Conservation (phyloP, 2,329 filamentous ascomycete genomes). For the Beauveria medogensis region DNA sequence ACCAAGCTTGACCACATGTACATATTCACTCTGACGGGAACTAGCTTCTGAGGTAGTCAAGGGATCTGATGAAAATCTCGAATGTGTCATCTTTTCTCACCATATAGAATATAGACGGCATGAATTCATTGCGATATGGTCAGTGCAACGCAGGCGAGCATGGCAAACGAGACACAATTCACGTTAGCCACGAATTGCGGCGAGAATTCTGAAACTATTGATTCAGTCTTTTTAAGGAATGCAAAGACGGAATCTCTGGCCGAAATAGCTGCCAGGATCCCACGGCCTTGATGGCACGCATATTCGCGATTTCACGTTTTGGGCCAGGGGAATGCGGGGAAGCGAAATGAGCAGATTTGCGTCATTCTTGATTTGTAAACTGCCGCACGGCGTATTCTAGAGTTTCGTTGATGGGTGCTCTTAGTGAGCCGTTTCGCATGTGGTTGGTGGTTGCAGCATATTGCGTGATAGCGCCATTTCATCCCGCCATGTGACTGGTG, state of each 20-base stretch:
- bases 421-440: neutral
- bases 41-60: too few species aligned
- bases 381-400: neutral
- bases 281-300: neutral
- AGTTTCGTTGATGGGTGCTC: neutral
- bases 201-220: neutral
- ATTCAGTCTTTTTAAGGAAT: neutral
- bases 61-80: too few species aligned
- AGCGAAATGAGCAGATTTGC: neutral
- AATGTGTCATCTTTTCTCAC: too few species aligned
- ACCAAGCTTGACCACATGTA: neutral
- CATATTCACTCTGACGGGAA: too few species aligned
- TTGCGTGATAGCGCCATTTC: constrained; percentile 7
- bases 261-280: neutral
- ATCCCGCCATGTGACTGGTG: neutral
- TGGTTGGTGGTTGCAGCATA: neutral
- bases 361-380: constrained; percentile 4
- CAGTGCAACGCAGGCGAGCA: neutral
- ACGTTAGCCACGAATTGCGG: too few species aligned
- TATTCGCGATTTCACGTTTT: neutral
- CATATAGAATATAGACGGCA: too few species aligned
- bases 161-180: neutral
- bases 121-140: too few species aligned
- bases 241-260: neutral
- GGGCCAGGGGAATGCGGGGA: neutral